These are phyloP conservation scores for Lachancea fermentati DNA, from an alignment of 805 yeast genomes.

Conservation along the genomic window DNA sequence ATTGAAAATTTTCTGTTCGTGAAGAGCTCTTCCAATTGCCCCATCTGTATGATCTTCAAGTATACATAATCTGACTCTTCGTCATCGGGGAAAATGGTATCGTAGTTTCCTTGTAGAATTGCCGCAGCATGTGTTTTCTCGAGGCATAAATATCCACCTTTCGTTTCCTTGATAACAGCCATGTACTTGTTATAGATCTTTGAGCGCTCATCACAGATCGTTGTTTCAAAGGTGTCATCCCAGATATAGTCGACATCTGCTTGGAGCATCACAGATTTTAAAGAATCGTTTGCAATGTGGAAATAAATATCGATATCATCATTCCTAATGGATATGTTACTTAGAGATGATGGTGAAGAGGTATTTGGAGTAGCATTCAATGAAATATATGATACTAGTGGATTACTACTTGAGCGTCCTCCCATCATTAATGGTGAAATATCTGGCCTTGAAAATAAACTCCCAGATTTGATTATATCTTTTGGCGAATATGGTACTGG, in stretches of 20 bases:
- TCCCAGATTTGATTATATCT: constrained; percentile 1
- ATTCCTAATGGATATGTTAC: constrained; percentile 11
- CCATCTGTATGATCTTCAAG: constrained; percentile 31
- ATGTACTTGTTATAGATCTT: constrained; percentile 9
- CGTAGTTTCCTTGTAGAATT: constrained; percentile 22
- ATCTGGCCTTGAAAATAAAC: not conserved
- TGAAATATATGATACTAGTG: constrained; percentile 11
- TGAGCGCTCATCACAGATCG: not conserved
- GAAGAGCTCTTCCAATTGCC: constrained; percentile 36
- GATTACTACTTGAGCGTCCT: not conserved
- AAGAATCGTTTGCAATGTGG: constrained; percentile 19
- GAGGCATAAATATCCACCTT: constrained; percentile 34
- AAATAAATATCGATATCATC: constrained; percentile 27
- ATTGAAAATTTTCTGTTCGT: constrained; percentile 29
- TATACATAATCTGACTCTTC: constrained; percentile 12
- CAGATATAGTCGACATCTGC: not conserved
- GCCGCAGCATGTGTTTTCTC: constrained; percentile 24
- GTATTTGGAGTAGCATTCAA: not conserved
- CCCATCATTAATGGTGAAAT: not conserved
- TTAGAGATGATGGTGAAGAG: constrained; percentile 10
- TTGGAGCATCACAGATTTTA: constrained; percentile 9
- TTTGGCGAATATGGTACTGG: constrained; percentile 19
- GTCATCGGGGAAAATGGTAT: constrained; percentile 12
- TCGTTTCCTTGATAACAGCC: constrained; percentile 19
- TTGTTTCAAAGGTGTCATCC: not conserved